Base-by-base conservation (phyloP, 2,329 filamentous ascomycete species). In the Neopestalotiopsis sp. region DNA sequence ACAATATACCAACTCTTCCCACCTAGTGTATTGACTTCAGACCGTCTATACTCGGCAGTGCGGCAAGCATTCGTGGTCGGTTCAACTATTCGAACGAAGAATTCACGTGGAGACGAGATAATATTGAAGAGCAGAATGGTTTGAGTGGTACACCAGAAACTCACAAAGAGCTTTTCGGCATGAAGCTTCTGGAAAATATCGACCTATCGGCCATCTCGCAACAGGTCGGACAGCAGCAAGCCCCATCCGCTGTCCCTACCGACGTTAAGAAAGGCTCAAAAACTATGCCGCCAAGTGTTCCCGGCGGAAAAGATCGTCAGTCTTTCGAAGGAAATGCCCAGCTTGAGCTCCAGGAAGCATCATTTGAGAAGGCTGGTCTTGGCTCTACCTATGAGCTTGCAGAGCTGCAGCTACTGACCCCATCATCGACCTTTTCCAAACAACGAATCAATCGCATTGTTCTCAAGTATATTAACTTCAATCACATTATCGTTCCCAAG, bases 381-480 rank as follows among this genome's bases (percentile, higher is more conserved):
- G 90, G 88, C 0, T 85, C 86, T 0, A 89, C 85, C 1, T 91
- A 91, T 75, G 88, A 90, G 68, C 81, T 91, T 0, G 87, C 88
- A 0, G 86, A 86, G 0, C 74, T 82, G 40, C 90, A 89, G 77
- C 89, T 88, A 0, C 81, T 91, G 4, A 75, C 80, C 0, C 87
- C 89, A 1, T 84, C 83, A 17, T 80, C 82, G 38, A 84, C 82
- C 0, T 79, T 83, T 0, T 85, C 84, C 20, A 88, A 89, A 77
- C 89, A 91, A 76, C 88, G 89, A 49, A 87, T 91, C 61, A 85
- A 86, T 1, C 84, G 87, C 62, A 78, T 91, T 61, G 75, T 80
- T 10, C 86, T 90, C 69, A 75, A 81, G 30, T 80, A 82, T 67
- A 81, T 90, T 38, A 71, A 78, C 42, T 89, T 91, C 77, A 84